Base-by-base conservation (phyloP, 2,329 filamentous ascomycete species). In the Cyphellophora europaea region DNA sequence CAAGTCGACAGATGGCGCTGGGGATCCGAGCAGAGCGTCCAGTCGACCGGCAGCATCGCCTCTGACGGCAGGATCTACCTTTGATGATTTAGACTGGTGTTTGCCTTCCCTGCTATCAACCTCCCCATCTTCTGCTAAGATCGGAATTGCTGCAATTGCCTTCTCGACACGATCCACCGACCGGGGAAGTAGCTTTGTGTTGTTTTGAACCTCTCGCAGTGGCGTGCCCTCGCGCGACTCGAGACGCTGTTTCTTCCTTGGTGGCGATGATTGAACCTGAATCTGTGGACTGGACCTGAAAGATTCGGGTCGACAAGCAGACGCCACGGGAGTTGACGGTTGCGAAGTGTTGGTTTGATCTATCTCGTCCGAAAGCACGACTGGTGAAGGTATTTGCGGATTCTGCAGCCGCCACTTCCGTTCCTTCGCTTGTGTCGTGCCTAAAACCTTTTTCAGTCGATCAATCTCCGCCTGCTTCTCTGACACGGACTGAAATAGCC, bases 111-210 rank as follows among this genome's bases (percentile, higher is more conserved):
- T n/a, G n/a, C n/a, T n/a, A n/a, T n/a, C n/a, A n/a, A n/a, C 48
- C 32, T 62, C 62, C 2, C 68, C 67, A 44, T 74, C 70, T 40
- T 75, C 71, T 2, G 69, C 61, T 19, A 74, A 44, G 5, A 49
- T 50, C 16, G 58, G 56, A 42, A 72, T 61, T 5, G 58, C 59
- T n/a, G 27, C 18, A 30, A 19, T 35, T 28, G 16, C 23, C 17
- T 30, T 19, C 23, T 11, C 18, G 11, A 27, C 16, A 17, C 13
- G 27, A 32, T 16, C 29, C 19, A 6, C 19, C 25, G n/a, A 25
- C 12, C 1, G 30, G 16, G n/a, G 27, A n/a, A 25, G 21, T n/a
- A 25, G 21, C 8, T 25, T 25, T 25, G 12, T 31, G 41, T 44
- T 8, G 14, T 11, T 14, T 32, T 25, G 35, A 8, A 46, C 39